Percentiles rank a stretch among this genome's conserved stretches.
phyloP scores from a whole-genome alignment of 352 stramenopile species.

The Globisporangium polare region DNA sequence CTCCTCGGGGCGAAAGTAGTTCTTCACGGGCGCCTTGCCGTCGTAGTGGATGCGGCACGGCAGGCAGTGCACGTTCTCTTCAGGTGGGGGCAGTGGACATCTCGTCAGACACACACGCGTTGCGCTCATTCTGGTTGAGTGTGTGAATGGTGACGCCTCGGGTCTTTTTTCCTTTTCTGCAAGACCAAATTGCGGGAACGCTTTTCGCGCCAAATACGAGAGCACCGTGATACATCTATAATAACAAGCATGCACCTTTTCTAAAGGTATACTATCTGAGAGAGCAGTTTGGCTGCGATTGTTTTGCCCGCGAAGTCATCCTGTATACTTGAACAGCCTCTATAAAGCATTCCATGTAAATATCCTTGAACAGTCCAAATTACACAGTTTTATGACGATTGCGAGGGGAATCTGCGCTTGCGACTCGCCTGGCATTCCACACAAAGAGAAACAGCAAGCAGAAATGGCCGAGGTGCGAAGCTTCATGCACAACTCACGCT shows the following conservation, averaged over 20 bases:
- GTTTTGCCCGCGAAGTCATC: no score
- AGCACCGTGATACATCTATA: neutral
- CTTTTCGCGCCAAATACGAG: conserved; percentile 1
- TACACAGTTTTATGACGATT: neutral
- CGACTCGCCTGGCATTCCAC: neutral
- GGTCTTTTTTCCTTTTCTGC: neutral
- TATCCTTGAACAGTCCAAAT: neutral
- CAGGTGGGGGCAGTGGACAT: conserved; percentile 54
- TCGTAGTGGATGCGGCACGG: conserved; percentile 73
- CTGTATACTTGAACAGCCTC: neutral
- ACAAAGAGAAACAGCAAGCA: neutral
- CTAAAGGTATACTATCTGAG: neutral
- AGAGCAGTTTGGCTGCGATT: no score
- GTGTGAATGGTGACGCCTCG: neutral
- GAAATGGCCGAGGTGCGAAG: conserved; percentile 7
- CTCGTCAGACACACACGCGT: conserved; percentile 66
- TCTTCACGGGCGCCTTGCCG: conserved; percentile 61
- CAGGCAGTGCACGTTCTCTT: conserved; percentile 65
- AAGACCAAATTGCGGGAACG: conserved; percentile 1
- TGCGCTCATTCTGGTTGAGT: neutral
- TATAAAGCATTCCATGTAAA: neutral
- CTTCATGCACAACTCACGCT: neutral
- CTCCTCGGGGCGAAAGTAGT: conserved; percentile 59
- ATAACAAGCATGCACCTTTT: neutral
- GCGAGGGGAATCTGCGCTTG: neutral